Evolutionary conservation across 768 basidiomycete genomes (phyloP), one percentile per base, ranked within the genome.

Genomic region (Gloeostereum incarnatum): DNA sequence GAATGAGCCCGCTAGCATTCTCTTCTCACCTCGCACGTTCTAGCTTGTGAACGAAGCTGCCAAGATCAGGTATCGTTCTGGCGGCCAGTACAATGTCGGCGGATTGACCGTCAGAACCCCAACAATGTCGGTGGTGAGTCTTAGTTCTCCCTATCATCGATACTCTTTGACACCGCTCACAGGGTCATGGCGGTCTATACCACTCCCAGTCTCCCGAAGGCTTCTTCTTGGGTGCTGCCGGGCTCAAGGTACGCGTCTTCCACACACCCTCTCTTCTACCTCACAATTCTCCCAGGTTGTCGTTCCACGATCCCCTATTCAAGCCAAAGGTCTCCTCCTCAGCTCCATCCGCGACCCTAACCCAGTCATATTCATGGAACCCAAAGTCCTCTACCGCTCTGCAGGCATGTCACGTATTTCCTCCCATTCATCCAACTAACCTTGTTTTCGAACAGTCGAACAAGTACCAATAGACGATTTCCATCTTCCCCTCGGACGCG

Each of bases 161-260:
- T 5, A 29, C 20, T n/a, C 20, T n/a, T 24, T 29, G 22, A 43
- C 35, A 41, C 41, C n/a, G 10, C 25, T 21, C 23, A 14, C 13
- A 71, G 69, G 73, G 78, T 4, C 92, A 97, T 52, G 92, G 92
- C 30, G 92, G 83, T 17, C 58, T 93, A 41, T 97, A 96, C 53
- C 92, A 97, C 52, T 93, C 89, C 5, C 92, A 97, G 58, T 90
- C 87, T 40, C 92, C 92, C 3, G 93, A 97, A 58, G 90, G 85
- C 1, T 97, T 81, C 61, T 97, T 97, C 57, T 73, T 94, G 66
- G 91, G 84, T 23, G 91, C 88, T 6, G 65, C 88, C 0, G 92
- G 92, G 1, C 53, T 97, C 29, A 96, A 96, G 69, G 90, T 86
- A 41, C 10, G 43, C 24, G 21, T 13, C 25, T 7, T 17, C 16